phyloP scores from a whole-genome alignment of 2,329 filamentous ascomycete species.

The Fusarium sp. region DNA sequence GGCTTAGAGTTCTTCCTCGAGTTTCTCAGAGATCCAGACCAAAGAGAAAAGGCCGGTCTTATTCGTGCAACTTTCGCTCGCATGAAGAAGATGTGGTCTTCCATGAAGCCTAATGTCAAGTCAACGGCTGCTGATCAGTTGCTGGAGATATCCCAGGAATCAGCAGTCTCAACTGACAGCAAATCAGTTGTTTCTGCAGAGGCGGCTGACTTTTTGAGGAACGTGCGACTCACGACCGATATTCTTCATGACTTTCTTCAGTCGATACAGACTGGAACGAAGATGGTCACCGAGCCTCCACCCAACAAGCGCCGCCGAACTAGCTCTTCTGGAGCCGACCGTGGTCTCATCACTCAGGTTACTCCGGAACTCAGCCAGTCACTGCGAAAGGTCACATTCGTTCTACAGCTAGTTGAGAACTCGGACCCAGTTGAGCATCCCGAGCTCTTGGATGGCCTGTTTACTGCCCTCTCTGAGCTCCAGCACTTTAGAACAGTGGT shows the following conservation, averaged over 20 bases:
- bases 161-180: conserved; percentile 44
- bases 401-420: conserved; percentile 86
- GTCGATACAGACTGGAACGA: conserved; percentile 76
- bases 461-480: conserved; percentile 85
- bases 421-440: conserved; percentile 80
- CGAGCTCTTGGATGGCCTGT: conserved; percentile 80
- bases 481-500: conserved; percentile 85
- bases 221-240: conserved; percentile 76
- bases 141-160: conserved; percentile 67
- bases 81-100: conserved; percentile 76
- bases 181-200: conserved; percentile 59
- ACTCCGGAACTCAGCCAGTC: conserved; percentile 72
- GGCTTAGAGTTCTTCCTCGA: conserved; percentile 64
- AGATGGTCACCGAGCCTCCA: conserved; percentile 76
- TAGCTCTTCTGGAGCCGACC: conserved; percentile 74
- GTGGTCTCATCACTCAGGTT: conserved; percentile 67
- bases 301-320: conserved; percentile 82
- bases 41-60: conserved; percentile 59
- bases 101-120: conserved; percentile 71
- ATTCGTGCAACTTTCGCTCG: conserved; percentile 73
- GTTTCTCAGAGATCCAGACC: conserved; percentile 54
- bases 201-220: conserved; percentile 77
- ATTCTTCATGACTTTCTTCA: conserved; percentile 78
- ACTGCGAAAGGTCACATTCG: conserved; percentile 82
- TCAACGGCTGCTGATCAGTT: conserved; percentile 69